These are phyloP conservation scores for Wickerhamomyces sp. DNA, from an alignment of 1,139 yeast genomes.

Conservation along the genomic window DNA sequence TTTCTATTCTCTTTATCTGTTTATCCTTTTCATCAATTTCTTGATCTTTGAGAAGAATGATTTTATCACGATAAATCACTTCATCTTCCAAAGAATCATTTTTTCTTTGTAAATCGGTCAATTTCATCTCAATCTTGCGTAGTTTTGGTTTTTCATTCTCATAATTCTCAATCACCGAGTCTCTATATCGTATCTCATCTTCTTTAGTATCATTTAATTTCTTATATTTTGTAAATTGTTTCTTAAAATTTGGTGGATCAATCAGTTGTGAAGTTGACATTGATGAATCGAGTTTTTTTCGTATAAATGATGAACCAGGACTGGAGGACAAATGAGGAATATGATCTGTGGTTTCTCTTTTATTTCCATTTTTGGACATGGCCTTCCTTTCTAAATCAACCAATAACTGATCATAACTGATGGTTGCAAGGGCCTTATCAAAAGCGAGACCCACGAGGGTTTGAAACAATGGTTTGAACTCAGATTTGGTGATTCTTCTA, in stretches of 20 bases:
- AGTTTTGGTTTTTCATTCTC: conserved; percentile 10
- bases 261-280: conserved; percentile 1
- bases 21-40: conserved; percentile 14
- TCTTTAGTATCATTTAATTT: conserved; percentile 18
- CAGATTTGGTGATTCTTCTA: conserved; percentile 26
- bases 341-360: background rate
- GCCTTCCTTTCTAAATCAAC: conserved; percentile 1
- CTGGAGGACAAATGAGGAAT: no score
- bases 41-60: conserved; percentile 24
- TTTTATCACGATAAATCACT: conserved; percentile 23
- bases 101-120: conserved; percentile 5
- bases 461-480: conserved; percentile 26
- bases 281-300: background rate
- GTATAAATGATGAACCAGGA: background rate
- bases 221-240: conserved; percentile 17
- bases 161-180: conserved; percentile 17
- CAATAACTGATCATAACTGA: conserved; percentile 2
- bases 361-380: background rate
- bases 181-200: conserved; percentile 22
- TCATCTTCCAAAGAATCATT: conserved; percentile 22
- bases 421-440: conserved; percentile 16
- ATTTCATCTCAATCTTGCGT: conserved; percentile 5
- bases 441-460: conserved; percentile 23
- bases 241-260: conserved; percentile 16
- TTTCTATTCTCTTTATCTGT: conserved; percentile 10